Conservation (phyloP, 1,284 basidiomycete genomes). For the Ganoderma boninense region DNA sequence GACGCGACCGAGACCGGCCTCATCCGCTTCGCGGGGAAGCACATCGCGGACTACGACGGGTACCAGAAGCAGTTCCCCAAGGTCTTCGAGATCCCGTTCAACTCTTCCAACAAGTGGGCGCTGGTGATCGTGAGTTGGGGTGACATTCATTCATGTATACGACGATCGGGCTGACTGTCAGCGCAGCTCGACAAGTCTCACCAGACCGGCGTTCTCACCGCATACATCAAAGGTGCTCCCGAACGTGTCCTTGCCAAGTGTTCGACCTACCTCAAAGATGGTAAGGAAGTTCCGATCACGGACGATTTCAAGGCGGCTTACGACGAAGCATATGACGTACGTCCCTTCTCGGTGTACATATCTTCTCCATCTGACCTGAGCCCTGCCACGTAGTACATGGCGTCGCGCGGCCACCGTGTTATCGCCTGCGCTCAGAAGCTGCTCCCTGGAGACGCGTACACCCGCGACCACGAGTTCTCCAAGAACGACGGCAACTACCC, state of each 20-base stretch:
- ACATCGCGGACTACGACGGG: constrained; percentile 60
- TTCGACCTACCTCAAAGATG: constrained; percentile 64
- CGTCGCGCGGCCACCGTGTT: constrained; percentile 73
- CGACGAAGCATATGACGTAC: constrained; percentile 67
- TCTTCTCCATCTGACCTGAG: constrained; percentile 5
- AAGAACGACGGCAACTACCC: constrained; percentile 65
- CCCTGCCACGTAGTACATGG: constrained; percentile 63
- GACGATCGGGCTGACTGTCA: constrained; percentile 2
- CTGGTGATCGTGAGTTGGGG: constrained; percentile 62
- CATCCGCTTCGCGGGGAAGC: constrained; percentile 68
- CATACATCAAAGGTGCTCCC: constrained; percentile 74
- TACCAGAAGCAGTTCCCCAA: constrained; percentile 60
- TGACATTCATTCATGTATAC: not conserved
- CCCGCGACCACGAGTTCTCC: constrained; percentile 57
- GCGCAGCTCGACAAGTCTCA: constrained; percentile 65
- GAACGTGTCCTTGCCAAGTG: constrained; percentile 74
- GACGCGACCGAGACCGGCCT: constrained; percentile 78
- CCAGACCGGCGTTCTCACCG: constrained; percentile 52
- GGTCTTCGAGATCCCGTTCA: constrained; percentile 77
- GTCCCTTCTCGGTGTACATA: constrained; percentile 29
- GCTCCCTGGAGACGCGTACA: constrained; percentile 57
- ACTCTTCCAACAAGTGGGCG: constrained; percentile 78
- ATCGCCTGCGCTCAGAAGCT: constrained; percentile 72
- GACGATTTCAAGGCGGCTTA: constrained; percentile 63
- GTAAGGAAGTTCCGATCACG: constrained; percentile 55